Evolutionary conservation across 164 flowering plant species (phyloP), one percentile per base, ranked within the genome.

Genomic region (Cinnamomum chago): DNA sequence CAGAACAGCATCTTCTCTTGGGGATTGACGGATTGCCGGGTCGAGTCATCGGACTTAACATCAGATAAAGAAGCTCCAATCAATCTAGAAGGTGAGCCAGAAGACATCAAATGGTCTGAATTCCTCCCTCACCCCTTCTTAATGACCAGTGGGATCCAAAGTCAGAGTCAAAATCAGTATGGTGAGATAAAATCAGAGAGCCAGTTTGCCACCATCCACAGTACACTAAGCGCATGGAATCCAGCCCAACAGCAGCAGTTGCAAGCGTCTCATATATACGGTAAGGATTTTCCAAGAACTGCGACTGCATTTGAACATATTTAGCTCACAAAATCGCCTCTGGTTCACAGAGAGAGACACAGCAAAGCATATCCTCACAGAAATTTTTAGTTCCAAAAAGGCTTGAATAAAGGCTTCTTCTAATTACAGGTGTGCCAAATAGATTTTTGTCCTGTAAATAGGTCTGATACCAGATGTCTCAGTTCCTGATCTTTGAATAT

Each of bases 71-170:
- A 76, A 67, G 51, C 76, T 22, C 78, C 79, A 55, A 47, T 77
- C 50, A 80, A 76, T 23, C 50, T 80, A 5, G 84, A 80, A 65
- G 79, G 78, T 2, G 89, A 84, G 6, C 62, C 78, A 3, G 93
- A 87, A 30, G 88, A 89, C 23, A 84, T 85, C 27, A 94, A 88
- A 80, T 94, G 97, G 95, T 76, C 85, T 2, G 95, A 92, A 13
- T 88, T 85, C 79, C 80, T 89, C 23, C 90, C 86, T 24, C 75
- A 78, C 60, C 85, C 89, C 60, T 82, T 87, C 55, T 60, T 65
- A 20, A n/a, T 82, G 64, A 82, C 81, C 33, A 71, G 66, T 50
- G 35, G 79, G 30, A 18, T 74, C n/a, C 88, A 85, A 50, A 80
- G 72, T 75, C 86, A 85, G 68, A 76, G 25, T 50, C 77, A 67